Percentiles rank a stretch among this genome's conserved stretches.
phyloP scores from a whole-genome alignment of 306 rosid species.

The Corylus avellana region DNA sequence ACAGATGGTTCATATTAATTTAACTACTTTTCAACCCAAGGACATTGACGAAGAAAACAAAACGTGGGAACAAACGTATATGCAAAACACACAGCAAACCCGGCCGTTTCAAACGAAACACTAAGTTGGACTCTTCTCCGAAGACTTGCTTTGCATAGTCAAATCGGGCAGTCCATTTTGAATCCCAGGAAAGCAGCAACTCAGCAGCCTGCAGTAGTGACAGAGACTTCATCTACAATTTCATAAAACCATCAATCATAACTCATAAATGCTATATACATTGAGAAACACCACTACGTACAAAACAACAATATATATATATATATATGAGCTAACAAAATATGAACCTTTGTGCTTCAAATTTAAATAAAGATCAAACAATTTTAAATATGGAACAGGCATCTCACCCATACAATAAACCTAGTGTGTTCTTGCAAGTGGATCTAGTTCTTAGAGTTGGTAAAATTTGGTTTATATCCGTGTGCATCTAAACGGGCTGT shows the following conservation, averaged over 20 bases:
- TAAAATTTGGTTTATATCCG: too few relatives aligned
- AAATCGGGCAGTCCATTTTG: slow-evolving; percentile 67
- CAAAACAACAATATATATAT: neutral
- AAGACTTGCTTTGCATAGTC: slow-evolving; percentile 80
- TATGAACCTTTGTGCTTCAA: slow-evolving; percentile 16
- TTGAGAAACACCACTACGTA: neutral
- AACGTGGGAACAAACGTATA: too few relatives aligned
- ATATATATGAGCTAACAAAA: neutral
- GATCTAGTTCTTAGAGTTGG: too few relatives aligned
- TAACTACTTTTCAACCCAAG: too few relatives aligned
- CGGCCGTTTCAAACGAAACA: slow-evolving; percentile 1
- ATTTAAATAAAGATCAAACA: slow-evolving; percentile 5
- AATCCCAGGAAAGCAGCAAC: slow-evolving; percentile 11
- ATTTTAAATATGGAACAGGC: neutral
- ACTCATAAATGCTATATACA: neutral
- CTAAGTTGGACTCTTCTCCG: slow-evolving; percentile 66
- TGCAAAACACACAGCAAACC: too few relatives aligned
- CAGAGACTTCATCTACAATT: slow-evolving; percentile 14
- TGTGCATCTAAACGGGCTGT: too few relatives aligned
- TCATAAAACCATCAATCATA: slow-evolving; percentile 25
- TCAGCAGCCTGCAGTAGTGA: too few relatives aligned
- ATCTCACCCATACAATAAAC: too few relatives aligned
- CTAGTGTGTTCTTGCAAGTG: too few relatives aligned
- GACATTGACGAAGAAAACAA: too few relatives aligned
- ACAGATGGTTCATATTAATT: too few relatives aligned